phyloP scores from a whole-genome alignment of 768 basidiomycete genomes.

The Kwoniella mangroviensis region DNA sequence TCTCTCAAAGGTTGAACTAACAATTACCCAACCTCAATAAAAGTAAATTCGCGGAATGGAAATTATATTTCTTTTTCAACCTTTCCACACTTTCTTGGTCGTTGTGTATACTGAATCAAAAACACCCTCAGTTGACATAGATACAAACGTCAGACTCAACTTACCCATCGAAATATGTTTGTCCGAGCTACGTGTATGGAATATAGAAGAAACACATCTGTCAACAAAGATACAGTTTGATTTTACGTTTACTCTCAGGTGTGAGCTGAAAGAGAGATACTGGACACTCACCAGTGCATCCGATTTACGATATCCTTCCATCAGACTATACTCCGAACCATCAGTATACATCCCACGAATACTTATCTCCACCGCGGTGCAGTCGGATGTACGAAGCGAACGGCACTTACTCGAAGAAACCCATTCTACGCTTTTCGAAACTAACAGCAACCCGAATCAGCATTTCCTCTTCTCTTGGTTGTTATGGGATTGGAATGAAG shows the following conservation, averaged over 20 bases:
- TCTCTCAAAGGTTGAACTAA: slow-evolving; percentile 8
- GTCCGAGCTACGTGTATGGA: slow-evolving; percentile 20
- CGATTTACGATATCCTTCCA: slow-evolving; percentile 57
- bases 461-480: background rate
- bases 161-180: slow-evolving; percentile 49
- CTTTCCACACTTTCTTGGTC: slow-evolving; percentile 49
- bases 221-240: too few species aligned
- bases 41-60: slow-evolving; percentile 47
- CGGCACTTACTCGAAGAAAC: slow-evolving; percentile 50
- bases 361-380: background rate
- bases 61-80: slow-evolving; percentile 50
- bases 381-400: background rate
- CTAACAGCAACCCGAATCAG: background rate
- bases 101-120: slow-evolving; percentile 38
- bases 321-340: slow-evolving; percentile 27
- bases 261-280: too few species aligned
- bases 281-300: slow-evolving; percentile 43
- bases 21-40: slow-evolving; percentile 46
- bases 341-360: background rate
- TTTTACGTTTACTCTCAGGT: too few species aligned
- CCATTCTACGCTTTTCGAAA: slow-evolving; percentile 56
- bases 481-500: too few species aligned
- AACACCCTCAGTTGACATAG: too few species aligned
- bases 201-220: too few species aligned
- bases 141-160: too few species aligned